Base-by-base conservation (phyloP, 2,329 filamentous ascomycete species). In the Sporothrix inflata region DNA sequence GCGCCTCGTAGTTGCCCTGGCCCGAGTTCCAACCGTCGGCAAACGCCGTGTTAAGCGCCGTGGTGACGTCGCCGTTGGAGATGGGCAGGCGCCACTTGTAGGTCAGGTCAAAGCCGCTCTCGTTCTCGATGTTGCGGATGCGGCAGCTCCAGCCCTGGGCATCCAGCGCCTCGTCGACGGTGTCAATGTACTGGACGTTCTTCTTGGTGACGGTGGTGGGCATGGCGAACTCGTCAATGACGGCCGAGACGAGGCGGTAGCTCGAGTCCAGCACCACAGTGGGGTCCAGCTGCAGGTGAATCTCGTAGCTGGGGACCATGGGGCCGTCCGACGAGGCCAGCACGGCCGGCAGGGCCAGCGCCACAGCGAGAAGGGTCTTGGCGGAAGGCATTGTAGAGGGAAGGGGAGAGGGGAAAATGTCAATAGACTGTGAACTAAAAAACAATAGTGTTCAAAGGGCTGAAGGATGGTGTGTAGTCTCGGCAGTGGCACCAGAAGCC, bases 111-210 rank as follows among this genome's bases (percentile, higher is more conserved):
- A 81, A 79, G 21, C 77, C 76, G 53, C 72, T 70, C 49, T 79
- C 75, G 66, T 75, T 77, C 73, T 82, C 79, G 5, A 71, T 77
- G 70, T 81, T 82, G 74, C 81, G 80, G 71, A 82, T 80, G 68
- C 81, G 80, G 21, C 76, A 76, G 71, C 76, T 81, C 81, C 80
- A 82, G 68, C 78, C 79, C 42, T 77, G 74, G 45, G 74, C 77
- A 75, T 80, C 79, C 69, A 82, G 76, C 5, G 80, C 77, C 73
- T 81, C 72, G 60, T 61, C 16, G 71, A 73, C 72, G 27, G 76
- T 82, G 74, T 82, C 81, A 53, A 82, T 76, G 75, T 80, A 82
- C 72, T 81, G 80, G 40, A 82, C 77, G 74, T 80, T 80, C 75
- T 81, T 79, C 69, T 80, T 81, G 45, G 75, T 80, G 51, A 77